These are phyloP conservation scores for Ustilago shanxiensis DNA, from an alignment of 1,284 basidiomycete species.

Conservation along the genomic window DNA sequence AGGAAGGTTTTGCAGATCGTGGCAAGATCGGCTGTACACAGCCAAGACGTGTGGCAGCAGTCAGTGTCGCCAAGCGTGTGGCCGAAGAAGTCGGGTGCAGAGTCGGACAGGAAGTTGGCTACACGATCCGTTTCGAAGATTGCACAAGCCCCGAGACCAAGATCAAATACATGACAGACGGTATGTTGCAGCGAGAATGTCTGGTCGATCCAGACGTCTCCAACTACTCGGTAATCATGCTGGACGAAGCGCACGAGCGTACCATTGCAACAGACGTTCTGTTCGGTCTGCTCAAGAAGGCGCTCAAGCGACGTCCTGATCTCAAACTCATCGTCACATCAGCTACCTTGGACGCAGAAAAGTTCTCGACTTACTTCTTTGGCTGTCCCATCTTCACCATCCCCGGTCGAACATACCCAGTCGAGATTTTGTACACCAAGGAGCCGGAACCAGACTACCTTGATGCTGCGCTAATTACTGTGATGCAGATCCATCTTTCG, in stretches of 20 bases:
- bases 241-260: constrained; percentile 98
- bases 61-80: constrained; percentile 99
- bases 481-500: constrained; percentile 99
- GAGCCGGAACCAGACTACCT: constrained; percentile 99
- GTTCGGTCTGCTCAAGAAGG: constrained; percentile 96
- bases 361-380: constrained; percentile 99
- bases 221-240: constrained; percentile 94
- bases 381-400: constrained; percentile 99
- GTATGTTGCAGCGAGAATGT: constrained; percentile 97
- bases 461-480: constrained; percentile 96
- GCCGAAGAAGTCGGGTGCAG: constrained; percentile 97
- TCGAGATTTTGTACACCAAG: constrained; percentile 97
- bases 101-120: constrained; percentile 96
- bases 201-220: constrained; percentile 93
- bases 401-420: constrained; percentile 97
- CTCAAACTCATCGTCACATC: constrained; percentile 98
- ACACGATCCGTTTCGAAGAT: constrained; percentile 99
- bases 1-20: constrained; percentile 85
- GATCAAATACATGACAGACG: constrained; percentile 99
- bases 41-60: constrained; percentile 96
- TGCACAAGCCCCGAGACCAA: constrained; percentile 96
- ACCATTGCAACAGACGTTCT: constrained; percentile 98
- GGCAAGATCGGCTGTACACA: constrained; percentile 97
- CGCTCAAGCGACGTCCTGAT: constrained; percentile 91
- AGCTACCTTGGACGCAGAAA: constrained; percentile 98